Percentiles rank a stretch among this genome's conserved stretches.
Conservation (phyloP, 1,284 basidiomycete species). For the Sporisorium sorghi region DNA sequence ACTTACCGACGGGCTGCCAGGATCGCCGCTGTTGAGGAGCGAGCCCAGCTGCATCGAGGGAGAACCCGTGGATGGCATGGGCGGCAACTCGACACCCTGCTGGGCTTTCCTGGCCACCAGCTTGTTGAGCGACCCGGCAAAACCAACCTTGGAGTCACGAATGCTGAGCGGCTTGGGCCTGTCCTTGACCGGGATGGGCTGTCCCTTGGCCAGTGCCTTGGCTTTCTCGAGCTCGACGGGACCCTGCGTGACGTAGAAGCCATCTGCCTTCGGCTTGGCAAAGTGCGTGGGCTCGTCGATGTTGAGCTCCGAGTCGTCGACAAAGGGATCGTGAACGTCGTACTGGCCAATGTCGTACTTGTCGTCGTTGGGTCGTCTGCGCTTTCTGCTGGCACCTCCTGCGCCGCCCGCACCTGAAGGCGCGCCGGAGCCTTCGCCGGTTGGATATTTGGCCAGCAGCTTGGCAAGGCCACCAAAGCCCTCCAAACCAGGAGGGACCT, state of each 20-base stretch:
- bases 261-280: slow-evolving; percentile 91
- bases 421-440: slow-evolving; percentile 19
- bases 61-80: slow-evolving; percentile 24
- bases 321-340: slow-evolving; percentile 91
- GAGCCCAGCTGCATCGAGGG: slow-evolving; percentile 48
- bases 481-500: slow-evolving; percentile 39
- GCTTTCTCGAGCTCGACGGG: slow-evolving; percentile 63
- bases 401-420: slow-evolving; percentile 15
- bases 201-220: slow-evolving; percentile 34
- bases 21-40: slow-evolving; percentile 44
- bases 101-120: slow-evolving; percentile 57
- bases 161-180: slow-evolving; percentile 42
- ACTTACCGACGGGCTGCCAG: slow-evolving; percentile 23
- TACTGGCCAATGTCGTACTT: slow-evolving; percentile 73
- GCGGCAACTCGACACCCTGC: slow-evolving; percentile 27
- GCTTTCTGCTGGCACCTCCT: slow-evolving; percentile 35
- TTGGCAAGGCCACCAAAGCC: slow-evolving; percentile 55
- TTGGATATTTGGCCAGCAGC: slow-evolving; percentile 54
- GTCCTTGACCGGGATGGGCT: slow-evolving; percentile 21
- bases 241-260: slow-evolving; percentile 81
- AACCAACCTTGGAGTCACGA: slow-evolving; percentile 49
- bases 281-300: slow-evolving; percentile 90
- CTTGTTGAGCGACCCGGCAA: slow-evolving; percentile 58
- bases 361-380: slow-evolving; percentile 46
- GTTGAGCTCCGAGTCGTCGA: slow-evolving; percentile 93